Conservation (phyloP, 2,329 filamentous ascomycete genomes). For the Incumbomyces lentus region DNA sequence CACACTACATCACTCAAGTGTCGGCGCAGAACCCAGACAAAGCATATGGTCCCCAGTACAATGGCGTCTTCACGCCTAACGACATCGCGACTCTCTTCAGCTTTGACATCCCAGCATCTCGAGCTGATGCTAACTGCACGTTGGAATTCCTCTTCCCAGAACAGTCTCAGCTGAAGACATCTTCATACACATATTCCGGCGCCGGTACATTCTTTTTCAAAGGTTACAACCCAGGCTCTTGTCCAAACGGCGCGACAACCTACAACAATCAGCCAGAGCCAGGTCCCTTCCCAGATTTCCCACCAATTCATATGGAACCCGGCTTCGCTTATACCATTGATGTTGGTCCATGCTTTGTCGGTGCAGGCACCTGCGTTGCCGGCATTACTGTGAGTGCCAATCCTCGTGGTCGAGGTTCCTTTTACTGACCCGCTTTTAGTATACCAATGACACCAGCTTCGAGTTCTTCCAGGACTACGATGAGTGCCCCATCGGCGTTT, state of each 20-base stretch:
- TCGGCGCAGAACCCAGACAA: constrained; percentile 44
- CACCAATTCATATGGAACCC: constrained; percentile 33
- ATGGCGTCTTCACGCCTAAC: constrained; percentile 44
- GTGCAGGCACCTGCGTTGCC: constrained; percentile 27
- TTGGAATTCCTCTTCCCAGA: constrained; percentile 56
- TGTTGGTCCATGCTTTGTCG: constrained; percentile 21
- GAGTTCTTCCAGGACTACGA: constrained; percentile 58
- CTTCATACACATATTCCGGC: constrained; percentile 46
- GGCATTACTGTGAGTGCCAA: constrained; percentile 40
- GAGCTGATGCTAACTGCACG: constrained; percentile 50
- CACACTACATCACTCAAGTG: constrained; percentile 54
- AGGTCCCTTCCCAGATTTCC: constrained; percentile 33
- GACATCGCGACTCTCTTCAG: constrained; percentile 54
- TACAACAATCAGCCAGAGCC: constrained; percentile 44
- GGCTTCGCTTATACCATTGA: constrained; percentile 46
- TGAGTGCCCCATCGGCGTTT: constrained; percentile 21
- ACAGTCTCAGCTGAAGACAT: constrained; percentile 48
- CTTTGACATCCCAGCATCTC: constrained; percentile 51
- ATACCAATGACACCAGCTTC: constrained; percentile 41
- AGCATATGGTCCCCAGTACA: constrained; percentile 44
- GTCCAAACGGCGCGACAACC: constrained; percentile 41
- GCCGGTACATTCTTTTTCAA: constrained; percentile 45
- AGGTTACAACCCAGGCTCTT: constrained; percentile 33
- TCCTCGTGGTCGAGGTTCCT: too few species aligned
- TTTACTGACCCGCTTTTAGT: too few species aligned